Conservation (phyloP, 164 flowering plant genomes). For the Chimonanthus praecox region DNA sequence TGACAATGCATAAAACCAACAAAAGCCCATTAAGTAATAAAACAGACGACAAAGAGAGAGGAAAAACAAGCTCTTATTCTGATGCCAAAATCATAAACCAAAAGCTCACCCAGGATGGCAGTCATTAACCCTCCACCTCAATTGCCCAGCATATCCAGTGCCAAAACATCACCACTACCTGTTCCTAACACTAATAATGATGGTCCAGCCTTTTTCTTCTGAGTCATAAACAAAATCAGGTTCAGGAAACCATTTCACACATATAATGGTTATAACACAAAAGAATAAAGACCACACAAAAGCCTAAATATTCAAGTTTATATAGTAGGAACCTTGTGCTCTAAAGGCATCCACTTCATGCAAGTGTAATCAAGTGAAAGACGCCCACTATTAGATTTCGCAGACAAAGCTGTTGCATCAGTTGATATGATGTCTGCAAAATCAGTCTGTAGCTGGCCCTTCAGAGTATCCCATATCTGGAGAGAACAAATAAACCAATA, state of each 20-base stretch:
- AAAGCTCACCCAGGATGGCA: slow-evolving; percentile 91
- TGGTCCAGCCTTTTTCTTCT: slow-evolving; percentile 66
- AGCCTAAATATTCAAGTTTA: background rate
- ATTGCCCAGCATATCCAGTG: slow-evolving; percentile 77
- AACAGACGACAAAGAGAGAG: too few relatives aligned
- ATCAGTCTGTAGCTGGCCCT: slow-evolving; percentile 83
- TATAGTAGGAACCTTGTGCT: slow-evolving; percentile 44
- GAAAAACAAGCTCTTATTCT: too few relatives aligned
- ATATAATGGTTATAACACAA: background rate
- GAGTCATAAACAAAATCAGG: slow-evolving; percentile 10
- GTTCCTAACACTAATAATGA: slow-evolving; percentile 75
- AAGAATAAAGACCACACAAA: background rate
- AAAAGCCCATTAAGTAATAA: too few relatives aligned
- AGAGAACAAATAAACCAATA: background rate
- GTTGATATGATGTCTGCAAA: slow-evolving; percentile 56
- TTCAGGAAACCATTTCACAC: background rate
- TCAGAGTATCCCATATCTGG: slow-evolving; percentile 90
- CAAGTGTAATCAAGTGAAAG: slow-evolving; percentile 89
- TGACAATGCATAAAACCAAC: background rate
- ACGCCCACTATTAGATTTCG: slow-evolving; percentile 57
- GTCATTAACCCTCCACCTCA: slow-evolving; percentile 74
- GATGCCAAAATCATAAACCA: background rate
- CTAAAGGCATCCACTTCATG: slow-evolving; percentile 77
- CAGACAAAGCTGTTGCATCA: slow-evolving; percentile 31
- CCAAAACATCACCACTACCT: slow-evolving; percentile 86